A percentile compares a stretch with the other conserved stretches of the same genome.
These are phyloP conservation scores for Alternaria triticina DNA, from an alignment of 2,329 filamentous ascomycete genomes.

Conservation along the genomic window DNA sequence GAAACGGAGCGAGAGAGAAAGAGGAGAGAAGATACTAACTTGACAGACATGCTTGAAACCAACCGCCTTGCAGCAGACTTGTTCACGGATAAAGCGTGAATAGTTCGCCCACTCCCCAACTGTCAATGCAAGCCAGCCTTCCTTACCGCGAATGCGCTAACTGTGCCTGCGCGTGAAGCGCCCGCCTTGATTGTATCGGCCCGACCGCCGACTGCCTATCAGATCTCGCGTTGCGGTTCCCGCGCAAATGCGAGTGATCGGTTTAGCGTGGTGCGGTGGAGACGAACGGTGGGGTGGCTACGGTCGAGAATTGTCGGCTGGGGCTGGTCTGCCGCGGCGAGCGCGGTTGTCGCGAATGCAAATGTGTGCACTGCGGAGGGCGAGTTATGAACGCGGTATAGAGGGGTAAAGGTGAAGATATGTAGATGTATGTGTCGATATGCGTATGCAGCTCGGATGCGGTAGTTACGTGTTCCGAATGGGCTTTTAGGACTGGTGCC, in stretches of 20 bases:
- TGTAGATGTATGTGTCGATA: background rate
- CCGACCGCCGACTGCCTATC: conserved; percentile 30
- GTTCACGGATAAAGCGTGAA: conserved; percentile 28
- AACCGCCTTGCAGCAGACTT: conserved; percentile 19
- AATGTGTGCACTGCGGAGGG: background rate
- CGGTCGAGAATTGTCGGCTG: conserved; percentile 1
- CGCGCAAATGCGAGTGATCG: conserved; percentile 30
- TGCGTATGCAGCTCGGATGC: background rate
- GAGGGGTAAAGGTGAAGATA: background rate
- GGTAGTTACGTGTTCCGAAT: background rate
- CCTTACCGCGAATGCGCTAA: conserved; percentile 10
- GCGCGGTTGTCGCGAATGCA: conserved; percentile 22
- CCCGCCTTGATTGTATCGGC: conserved; percentile 22
- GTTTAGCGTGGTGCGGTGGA: conserved; percentile 24
- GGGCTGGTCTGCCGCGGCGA: conserved; percentile 24
- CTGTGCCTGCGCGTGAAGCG: conserved; percentile 24
- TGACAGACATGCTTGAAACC: conserved; percentile 46
- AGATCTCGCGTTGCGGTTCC: conserved; percentile 21
- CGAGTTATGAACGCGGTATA: background rate
- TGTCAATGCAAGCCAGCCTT: conserved; percentile 29
- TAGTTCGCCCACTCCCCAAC: conserved; percentile 22
- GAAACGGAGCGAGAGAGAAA: conserved; percentile 8
- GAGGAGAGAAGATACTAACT: conserved; percentile 39
- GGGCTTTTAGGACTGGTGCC: background rate
- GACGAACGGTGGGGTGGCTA: conserved; percentile 20